Conservation (phyloP, 2,329 filamentous ascomycete genomes). For the Xylaria sp. region DNA sequence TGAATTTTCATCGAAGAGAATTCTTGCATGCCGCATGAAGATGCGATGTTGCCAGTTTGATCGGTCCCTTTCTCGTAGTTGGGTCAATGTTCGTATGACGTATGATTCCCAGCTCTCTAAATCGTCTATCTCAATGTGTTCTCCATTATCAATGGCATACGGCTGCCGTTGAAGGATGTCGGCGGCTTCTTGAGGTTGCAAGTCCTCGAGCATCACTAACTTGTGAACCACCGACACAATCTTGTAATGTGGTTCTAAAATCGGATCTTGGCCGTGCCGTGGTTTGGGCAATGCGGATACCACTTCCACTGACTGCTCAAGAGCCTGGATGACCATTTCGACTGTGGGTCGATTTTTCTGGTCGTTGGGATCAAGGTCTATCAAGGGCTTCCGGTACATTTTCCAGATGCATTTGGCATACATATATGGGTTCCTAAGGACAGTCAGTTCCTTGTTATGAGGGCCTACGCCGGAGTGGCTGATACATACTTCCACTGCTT, state of each 20-base stretch:
- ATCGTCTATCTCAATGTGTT: constrained; percentile 64
- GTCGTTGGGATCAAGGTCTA: constrained; percentile 59
- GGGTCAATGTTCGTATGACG: constrained; percentile 62
- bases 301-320: constrained; percentile 64
- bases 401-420: constrained; percentile 72
- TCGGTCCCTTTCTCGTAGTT: constrained; percentile 79
- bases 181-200: constrained; percentile 61
- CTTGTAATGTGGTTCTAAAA: constrained; percentile 94
- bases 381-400: constrained; percentile 65
- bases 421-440: constrained; percentile 66
- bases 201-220: constrained; percentile 69
- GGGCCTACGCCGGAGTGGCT: neutral
- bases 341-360: constrained; percentile 53
- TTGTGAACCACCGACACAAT: constrained; percentile 86
- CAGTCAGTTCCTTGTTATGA: constrained; percentile 42
- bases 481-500: constrained; percentile 66
- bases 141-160: constrained; percentile 61
- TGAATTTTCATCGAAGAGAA: constrained; percentile 62
- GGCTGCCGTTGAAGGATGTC: constrained; percentile 67
- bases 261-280: constrained; percentile 73
- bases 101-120: constrained; percentile 71
- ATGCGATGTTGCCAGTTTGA: constrained; percentile 96
- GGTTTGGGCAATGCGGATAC: constrained; percentile 65
- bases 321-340: constrained; percentile 58
- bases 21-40: constrained; percentile 75